phyloP scores from a whole-genome alignment of 1,284 basidiomycete species.

The Sanguinoderma infundibulare region DNA sequence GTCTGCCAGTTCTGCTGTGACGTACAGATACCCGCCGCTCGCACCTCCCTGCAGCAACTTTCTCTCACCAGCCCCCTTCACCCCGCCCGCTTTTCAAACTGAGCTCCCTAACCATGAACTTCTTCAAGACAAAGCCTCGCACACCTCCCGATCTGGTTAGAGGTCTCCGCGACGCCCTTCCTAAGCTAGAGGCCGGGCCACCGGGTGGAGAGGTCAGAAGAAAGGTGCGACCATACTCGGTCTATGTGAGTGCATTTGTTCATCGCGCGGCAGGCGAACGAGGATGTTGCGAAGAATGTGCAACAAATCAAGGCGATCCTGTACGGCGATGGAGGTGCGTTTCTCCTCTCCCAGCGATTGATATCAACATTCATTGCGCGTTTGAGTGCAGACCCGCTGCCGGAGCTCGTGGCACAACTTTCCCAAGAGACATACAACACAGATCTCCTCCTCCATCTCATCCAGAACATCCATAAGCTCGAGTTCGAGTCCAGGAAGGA shows the following conservation, averaged over 20 bases:
- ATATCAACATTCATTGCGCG: constrained; percentile 3
- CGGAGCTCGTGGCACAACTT: constrained; percentile 89
- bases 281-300: constrained; percentile 89
- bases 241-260: constrained; percentile 1
- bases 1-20: constrained; percentile 29
- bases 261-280: constrained; percentile 64
- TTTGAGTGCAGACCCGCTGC: constrained; percentile 65
- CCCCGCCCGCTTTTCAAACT: background rate
- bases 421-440: constrained; percentile 95
- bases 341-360: constrained; percentile 14
- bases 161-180: constrained; percentile 78
- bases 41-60: constrained; percentile 5
- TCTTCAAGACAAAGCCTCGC: constrained; percentile 90
- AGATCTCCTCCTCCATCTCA: constrained; percentile 84
- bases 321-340: constrained; percentile 84
- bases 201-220: constrained; percentile 77
- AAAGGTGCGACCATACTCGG: constrained; percentile 56
- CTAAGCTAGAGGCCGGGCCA: constrained; percentile 73
- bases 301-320: constrained; percentile 89
- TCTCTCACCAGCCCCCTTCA: constrained; percentile 5
- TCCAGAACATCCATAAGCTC: constrained; percentile 83
- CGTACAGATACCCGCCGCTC: constrained; percentile 21
- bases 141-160: constrained; percentile 87
- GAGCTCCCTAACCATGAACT: constrained; percentile 69
- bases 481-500: constrained; percentile 99